These are phyloP conservation scores for Neonothopanus nambi DNA, from an alignment of 1,284 basidiomycete species.

Conservation along the genomic window DNA sequence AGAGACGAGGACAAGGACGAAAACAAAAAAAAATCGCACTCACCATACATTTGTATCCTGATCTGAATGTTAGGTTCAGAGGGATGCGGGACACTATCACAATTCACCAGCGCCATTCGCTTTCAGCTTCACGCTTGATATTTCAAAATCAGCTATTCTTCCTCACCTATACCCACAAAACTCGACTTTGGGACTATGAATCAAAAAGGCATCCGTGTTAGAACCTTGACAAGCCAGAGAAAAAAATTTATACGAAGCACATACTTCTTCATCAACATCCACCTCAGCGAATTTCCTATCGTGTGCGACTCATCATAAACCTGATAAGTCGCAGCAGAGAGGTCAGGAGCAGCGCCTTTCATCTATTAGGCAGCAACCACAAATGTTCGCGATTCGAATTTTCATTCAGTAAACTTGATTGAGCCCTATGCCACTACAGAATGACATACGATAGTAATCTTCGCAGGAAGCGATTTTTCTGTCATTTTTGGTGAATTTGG, in stretches of 20 bases:
- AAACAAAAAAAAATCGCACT: too few species aligned
- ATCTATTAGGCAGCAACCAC: too few species aligned
- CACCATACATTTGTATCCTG: constrained; percentile 98
- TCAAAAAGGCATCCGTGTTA: constrained; percentile 12
- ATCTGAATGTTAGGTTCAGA: constrained; percentile 87
- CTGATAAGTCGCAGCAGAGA: constrained; percentile 91
- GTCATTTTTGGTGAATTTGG: too few species aligned
- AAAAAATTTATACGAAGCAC: constrained; percentile 15
- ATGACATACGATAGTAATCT: too few species aligned
- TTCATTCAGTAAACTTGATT: too few species aligned
- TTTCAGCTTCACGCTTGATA: not conserved
- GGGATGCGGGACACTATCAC: constrained; percentile 19
- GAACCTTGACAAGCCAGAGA: not conserved
- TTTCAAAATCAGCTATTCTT: constrained; percentile 26
- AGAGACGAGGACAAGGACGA: too few species aligned
- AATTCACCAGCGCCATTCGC: not conserved
- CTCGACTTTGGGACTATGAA: constrained; percentile 87
- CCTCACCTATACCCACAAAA: constrained; percentile 96
- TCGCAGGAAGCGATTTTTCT: too few species aligned
- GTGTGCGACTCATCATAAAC: constrained; percentile 95
- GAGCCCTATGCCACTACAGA: too few species aligned
- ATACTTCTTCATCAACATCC: constrained; percentile 99
- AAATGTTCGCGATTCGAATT: too few species aligned
- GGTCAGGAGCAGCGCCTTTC: constrained; percentile 77
- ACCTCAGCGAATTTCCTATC: constrained; percentile 90